A percentile compares a stretch with the other conserved stretches of the same genome.
Conservation (phyloP, 2,329 filamentous ascomycete genomes). For the Volutella citrinella region DNA sequence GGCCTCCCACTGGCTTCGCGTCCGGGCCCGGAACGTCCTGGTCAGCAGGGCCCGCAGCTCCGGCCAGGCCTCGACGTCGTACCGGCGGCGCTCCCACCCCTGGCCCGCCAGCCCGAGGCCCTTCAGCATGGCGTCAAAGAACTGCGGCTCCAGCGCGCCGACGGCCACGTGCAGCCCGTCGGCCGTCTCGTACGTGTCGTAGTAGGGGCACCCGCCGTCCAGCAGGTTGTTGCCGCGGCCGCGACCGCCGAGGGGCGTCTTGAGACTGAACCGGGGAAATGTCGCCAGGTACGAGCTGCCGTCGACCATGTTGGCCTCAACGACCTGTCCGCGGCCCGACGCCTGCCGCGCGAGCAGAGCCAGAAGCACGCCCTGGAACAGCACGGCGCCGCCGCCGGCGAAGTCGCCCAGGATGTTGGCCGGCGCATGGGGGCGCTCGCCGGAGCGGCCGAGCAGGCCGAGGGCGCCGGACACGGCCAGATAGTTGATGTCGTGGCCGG, state of each 20-base stretch:
- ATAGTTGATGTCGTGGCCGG: constrained; percentile 96
- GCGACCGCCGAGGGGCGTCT: constrained; percentile 59
- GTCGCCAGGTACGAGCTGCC: constrained; percentile 75
- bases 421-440: constrained; percentile 72
- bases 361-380: constrained; percentile 79
- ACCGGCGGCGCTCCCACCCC: constrained; percentile 50
- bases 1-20: constrained; percentile 75
- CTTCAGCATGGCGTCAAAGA: constrained; percentile 67
- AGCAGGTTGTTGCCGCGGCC: constrained; percentile 73
- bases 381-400: constrained; percentile 79
- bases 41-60: constrained; percentile 61
- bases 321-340: constrained; percentile 75
- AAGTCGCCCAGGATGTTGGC: constrained; percentile 88
- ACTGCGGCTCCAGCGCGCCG: constrained; percentile 86
- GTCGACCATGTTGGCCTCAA: constrained; percentile 97
- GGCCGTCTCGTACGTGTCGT: constrained; percentile 82
- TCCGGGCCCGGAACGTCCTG: constrained; percentile 63
- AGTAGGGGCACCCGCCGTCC: constrained; percentile 84
- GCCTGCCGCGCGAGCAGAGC: constrained; percentile 66
- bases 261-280: constrained; percentile 68
- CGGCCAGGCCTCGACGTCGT: constrained; percentile 66
- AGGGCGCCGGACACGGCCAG: constrained; percentile 83
- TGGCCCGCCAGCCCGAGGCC: constrained; percentile 59
- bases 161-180: constrained; percentile 81
- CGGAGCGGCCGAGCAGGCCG: constrained; percentile 67